Base-by-base conservation (phyloP, 2,329 filamentous ascomycete genomes). In the Ophiostoma ips region DNA sequence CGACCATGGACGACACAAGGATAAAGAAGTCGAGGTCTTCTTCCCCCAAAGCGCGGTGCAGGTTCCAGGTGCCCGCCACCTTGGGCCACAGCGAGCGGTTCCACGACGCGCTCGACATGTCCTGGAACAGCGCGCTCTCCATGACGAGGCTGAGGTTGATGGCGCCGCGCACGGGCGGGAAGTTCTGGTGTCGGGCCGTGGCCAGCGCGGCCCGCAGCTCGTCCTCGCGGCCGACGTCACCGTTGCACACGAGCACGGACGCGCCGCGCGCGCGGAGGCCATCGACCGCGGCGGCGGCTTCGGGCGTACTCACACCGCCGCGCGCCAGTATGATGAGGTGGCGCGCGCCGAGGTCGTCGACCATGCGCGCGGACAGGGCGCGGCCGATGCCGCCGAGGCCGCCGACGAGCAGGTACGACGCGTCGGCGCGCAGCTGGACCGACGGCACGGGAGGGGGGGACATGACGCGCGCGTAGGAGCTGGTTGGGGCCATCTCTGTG, bases 31-130 rank as follows among this genome's bases (percentile, higher is more conserved):
- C 64, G 1, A 66, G 53, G 0, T 52, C 24, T 6, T 24, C 0
- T n/a, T 52, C 49, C 0, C 48, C 28, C 15, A 57, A 53, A 30
- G 59, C 56, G 2, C 56, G 37, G 55, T 69, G 64, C 0, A 69
- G 59, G 48, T 68, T 69, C 61, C 59, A 64, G 1, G 66, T 66
- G 6, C 64, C 66, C 10, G 55, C 36, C 2, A 67, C 58, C 56
- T 71, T 71, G 50, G 55, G 55, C 48, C 44, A 40, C 18, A 55
- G 33, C 12, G 56, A 52, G 37, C 49, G 19, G 47, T 55, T 53
- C 56, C 56, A 57, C 9, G 47, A 44, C 21, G 47, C 41, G 16
- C 44, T 28, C 16, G 49, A 36, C 55, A 57, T 56, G 50, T 57
- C 48, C 36, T 55, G 48, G 38, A 56, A 56, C 11, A 57, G 51